Percentiles rank a stretch among this genome's conserved stretches.
phyloP scores from a whole-genome alignment of 139 green algal species.

The Haematococcus lacustris region DNA sequence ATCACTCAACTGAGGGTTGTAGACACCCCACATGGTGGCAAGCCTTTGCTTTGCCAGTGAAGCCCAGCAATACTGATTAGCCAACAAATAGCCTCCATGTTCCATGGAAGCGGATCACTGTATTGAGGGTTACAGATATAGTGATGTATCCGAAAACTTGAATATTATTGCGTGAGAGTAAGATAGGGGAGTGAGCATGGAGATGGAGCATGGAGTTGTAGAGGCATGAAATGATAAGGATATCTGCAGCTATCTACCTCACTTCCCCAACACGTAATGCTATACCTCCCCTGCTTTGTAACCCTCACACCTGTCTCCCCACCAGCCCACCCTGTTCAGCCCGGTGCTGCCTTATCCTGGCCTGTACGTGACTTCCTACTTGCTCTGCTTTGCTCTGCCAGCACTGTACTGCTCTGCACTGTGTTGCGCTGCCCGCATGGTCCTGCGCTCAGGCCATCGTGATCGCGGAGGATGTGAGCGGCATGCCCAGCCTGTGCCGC shows the following conservation, averaged over 20 bases:
- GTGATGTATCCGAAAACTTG: no score
- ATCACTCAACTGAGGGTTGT: no score
- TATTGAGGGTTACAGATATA: no score
- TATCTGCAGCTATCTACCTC: no score
- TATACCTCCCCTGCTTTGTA: neutral
- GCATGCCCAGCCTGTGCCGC: slow-evolving; percentile 88
- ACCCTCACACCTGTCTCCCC: neutral
- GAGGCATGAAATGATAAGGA: no score
- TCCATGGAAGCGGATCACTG: no score
- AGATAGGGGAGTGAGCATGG: no score
- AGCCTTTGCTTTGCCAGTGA: neutral
- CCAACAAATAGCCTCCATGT: neutral
- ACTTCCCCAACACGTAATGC: neutral
- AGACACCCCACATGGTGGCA: neutral
- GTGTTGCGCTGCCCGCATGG: neutral
- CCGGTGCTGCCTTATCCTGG: neutral
- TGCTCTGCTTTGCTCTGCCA: neutral
- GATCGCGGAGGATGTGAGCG: slow-evolving; percentile 91
- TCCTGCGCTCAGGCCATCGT: slow-evolving; percentile 49
- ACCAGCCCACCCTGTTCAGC: neutral
- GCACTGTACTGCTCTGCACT: neutral
- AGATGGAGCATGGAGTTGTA: no score
- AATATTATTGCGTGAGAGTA: no score
- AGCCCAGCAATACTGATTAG: neutral
- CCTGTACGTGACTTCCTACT: neutral